Evolutionary conservation across 106 monocot species (phyloP).

Genomic region (Triglochin maritima): DNA sequence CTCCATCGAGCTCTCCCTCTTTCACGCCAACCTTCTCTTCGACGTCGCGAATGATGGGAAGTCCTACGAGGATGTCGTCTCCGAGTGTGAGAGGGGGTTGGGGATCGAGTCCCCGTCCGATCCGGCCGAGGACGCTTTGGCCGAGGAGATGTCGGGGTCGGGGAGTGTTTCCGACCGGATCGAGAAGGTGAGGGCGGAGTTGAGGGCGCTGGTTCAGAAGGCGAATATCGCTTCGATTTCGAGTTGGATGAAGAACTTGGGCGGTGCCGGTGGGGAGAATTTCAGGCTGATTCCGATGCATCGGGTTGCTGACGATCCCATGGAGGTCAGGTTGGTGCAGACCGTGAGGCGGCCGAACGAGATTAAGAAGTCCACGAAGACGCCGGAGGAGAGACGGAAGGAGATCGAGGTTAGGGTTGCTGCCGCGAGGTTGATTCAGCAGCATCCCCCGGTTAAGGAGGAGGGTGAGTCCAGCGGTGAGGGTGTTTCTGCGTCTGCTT

Average conservation of each 20-base stretch:
- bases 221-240: conserved; percentile 76
- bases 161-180: conserved; percentile 43
- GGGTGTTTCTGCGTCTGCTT: conserved; percentile 13
- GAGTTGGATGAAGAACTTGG: conserved; percentile 66
- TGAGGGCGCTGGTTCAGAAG: conserved; percentile 70
- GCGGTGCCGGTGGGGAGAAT: conserved; percentile 48
- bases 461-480: not conserved
- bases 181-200: conserved; percentile 54
- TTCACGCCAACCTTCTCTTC: conserved; percentile 60
- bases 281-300: conserved; percentile 72
- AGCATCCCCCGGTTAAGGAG: conserved; percentile 20
- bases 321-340: conserved; percentile 48
- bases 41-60: conserved; percentile 39
- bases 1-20: conserved; percentile 76
- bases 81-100: conserved; percentile 72
- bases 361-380: conserved; percentile 89
- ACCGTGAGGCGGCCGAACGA: conserved; percentile 61
- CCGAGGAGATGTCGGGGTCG: conserved; percentile 26
- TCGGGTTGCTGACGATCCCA: conserved; percentile 49
- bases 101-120: conserved; percentile 46
- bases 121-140: conserved; percentile 53
- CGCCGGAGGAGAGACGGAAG: conserved; percentile 75
- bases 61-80: conserved; percentile 54
- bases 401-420: conserved; percentile 95
- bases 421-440: conserved; percentile 66